Percentiles rank a stretch among this genome's conserved stretches.
Conservation (phyloP, 306 rosid genomes). For the Prunus campanulata region DNA sequence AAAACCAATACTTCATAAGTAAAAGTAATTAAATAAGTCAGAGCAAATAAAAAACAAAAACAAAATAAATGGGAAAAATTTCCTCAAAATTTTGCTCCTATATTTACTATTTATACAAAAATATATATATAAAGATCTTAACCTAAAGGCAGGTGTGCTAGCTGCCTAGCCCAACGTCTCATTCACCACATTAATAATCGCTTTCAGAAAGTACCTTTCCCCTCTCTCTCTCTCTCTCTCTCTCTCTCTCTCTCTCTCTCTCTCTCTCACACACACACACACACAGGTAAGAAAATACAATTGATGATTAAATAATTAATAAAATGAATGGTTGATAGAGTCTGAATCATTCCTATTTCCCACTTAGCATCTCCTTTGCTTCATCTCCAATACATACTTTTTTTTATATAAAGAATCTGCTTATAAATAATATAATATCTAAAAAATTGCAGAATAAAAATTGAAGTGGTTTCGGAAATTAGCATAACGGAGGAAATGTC, state of each 20-base stretch:
- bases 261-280: neutral
- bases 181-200: constrained; percentile 51
- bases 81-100: neutral
- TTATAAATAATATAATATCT: too few species aligned
- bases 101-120: neutral
- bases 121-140: neutral
- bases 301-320: neutral
- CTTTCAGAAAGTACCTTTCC: constrained; percentile 42
- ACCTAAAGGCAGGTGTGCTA: constrained; percentile 3
- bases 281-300: constrained; percentile 4
- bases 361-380: constrained; percentile 21
- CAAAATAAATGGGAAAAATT: neutral
- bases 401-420: too few species aligned
- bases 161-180: constrained; percentile 47
- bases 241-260: constrained; percentile 1
- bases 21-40: neutral
- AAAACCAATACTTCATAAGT: neutral
- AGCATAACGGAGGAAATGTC: constrained; percentile 47
- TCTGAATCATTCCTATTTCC: constrained; percentile 33
- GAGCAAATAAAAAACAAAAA: too few species aligned
- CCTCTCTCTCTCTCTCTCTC: constrained; percentile 28
- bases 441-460: neutral
- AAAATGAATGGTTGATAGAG: constrained; percentile 26
- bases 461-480: constrained; percentile 35
- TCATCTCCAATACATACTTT: constrained; percentile 24